Evolutionary conservation across 495 filamentous ascomycete species (phyloP).

Genomic region (Monascus purpureus): DNA sequence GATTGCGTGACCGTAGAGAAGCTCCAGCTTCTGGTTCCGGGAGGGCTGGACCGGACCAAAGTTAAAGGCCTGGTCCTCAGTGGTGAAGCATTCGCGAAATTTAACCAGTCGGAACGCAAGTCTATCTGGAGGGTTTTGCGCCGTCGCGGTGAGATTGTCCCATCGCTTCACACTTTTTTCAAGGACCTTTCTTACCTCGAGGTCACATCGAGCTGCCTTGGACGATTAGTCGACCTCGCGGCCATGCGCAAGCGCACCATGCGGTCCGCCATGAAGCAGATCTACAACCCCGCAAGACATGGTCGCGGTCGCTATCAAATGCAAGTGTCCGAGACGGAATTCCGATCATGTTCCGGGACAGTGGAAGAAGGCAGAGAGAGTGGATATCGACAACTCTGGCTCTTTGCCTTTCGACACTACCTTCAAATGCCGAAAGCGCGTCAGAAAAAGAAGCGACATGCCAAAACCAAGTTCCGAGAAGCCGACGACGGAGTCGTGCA

Average conservation of each 20-base stretch:
- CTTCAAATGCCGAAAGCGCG: constrained; percentile 10
- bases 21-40: background rate
- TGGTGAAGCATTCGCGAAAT: constrained; percentile 14
- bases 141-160: constrained; percentile 11
- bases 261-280: constrained; percentile 2
- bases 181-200: constrained; percentile 19
- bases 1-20: no score
- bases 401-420: constrained; percentile 15
- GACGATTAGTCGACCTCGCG: constrained; percentile 7
- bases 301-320: no score
- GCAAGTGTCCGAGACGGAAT: constrained; percentile 12
- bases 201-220: constrained; percentile 12
- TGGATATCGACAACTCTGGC: constrained; percentile 13
- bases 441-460: constrained; percentile 10
- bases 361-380: constrained; percentile 5
- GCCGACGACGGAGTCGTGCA: constrained; percentile 14
- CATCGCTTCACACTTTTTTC: constrained; percentile 22
- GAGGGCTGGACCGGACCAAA: constrained; percentile 1
- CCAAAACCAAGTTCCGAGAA: constrained; percentile 8
- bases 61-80: constrained; percentile 3
- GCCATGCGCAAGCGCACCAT: constrained; percentile 4
- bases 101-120: constrained; percentile 10
- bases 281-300: constrained; percentile 1
- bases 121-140: constrained; percentile 9
- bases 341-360: constrained; percentile 1